phyloP scores from a whole-genome alignment of 1,284 basidiomycete species.

The Psilocybe mexicana region DNA sequence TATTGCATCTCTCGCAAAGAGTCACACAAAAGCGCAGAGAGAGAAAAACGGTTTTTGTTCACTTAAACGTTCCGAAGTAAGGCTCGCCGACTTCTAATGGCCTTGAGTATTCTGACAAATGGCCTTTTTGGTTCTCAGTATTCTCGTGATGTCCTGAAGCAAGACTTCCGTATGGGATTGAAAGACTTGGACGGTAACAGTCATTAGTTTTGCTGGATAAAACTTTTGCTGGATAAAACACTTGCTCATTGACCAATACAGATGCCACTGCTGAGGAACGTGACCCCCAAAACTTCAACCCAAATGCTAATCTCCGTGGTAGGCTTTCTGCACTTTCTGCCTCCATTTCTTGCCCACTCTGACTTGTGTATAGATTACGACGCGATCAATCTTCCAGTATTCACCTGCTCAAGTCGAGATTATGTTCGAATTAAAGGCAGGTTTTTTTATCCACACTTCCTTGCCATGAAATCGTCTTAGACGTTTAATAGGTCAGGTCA shows the following conservation, averaged over 20 bases:
- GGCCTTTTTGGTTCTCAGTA: conserved; percentile 35
- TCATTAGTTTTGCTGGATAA: background rate
- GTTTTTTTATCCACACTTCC: conserved; percentile 7
- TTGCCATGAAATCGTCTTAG: conserved; percentile 10
- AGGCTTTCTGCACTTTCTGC: conserved; percentile 16
- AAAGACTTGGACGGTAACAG: conserved; percentile 56
- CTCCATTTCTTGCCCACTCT: background rate
- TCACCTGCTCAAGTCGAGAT: conserved; percentile 61
- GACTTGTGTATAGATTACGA: conserved; percentile 46
- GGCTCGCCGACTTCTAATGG: conserved; percentile 8
- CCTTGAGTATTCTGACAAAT: background rate
- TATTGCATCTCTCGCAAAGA: conserved; percentile 48
- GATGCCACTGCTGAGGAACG: conserved; percentile 57
- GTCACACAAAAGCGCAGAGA: conserved; percentile 45
- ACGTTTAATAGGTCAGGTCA: conserved; percentile 44
- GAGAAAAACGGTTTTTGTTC: conserved; percentile 66
- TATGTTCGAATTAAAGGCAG: conserved; percentile 55
- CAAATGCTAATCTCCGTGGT: conserved; percentile 50
- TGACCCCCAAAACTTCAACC: conserved; percentile 58
- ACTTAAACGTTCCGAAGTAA: conserved; percentile 55
- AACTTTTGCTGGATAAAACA: background rate
- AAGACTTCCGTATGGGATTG: conserved; percentile 58
- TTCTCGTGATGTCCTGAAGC: conserved; percentile 56
- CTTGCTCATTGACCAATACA: conserved; percentile 18
- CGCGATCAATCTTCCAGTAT: conserved; percentile 59